These are phyloP conservation scores for Ogataea siamensis DNA, from an alignment of 805 yeast genomes.

Conservation along the genomic window DNA sequence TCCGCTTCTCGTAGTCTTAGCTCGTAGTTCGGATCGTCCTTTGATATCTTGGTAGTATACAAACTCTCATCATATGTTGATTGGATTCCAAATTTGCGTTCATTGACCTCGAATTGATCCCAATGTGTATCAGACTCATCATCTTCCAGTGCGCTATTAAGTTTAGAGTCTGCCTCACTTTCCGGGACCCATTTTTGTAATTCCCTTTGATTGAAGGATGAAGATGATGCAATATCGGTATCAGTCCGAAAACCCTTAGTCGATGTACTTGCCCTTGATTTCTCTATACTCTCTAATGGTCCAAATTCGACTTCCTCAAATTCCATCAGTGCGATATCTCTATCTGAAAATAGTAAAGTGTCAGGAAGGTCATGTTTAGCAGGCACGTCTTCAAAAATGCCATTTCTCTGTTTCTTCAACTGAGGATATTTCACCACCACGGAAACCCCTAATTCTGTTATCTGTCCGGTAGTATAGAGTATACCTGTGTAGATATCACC, in stretches of 20 bases:
- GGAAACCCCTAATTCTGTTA: conserved; percentile 45
- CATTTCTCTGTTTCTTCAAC: conserved; percentile 35
- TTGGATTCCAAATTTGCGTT: conserved; percentile 82
- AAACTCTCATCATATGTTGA: conserved; percentile 81
- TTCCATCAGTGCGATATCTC: conserved; percentile 52
- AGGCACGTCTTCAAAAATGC: conserved; percentile 35
- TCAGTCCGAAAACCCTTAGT: conserved; percentile 70
- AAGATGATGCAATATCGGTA: conserved; percentile 68
- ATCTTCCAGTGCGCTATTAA: conserved; percentile 39
- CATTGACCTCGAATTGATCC: conserved; percentile 96
- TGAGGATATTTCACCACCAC: conserved; percentile 55
- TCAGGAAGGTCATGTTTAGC: conserved; percentile 40
- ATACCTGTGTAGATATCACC: conserved; percentile 63
- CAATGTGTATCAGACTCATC: conserved; percentile 40
- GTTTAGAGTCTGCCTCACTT: conserved; percentile 25
- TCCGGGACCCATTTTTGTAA: conserved; percentile 87
- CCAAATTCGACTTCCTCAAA: conserved; percentile 39
- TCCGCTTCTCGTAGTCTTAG: conserved; percentile 70
- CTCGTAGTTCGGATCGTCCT: conserved; percentile 67
- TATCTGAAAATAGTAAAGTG: conserved; percentile 44
- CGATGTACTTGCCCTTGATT: conserved; percentile 11
- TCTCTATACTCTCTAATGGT: conserved; percentile 1
- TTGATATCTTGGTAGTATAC: conserved; percentile 78
- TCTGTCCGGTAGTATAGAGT: conserved; percentile 45
- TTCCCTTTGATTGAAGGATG: conserved; percentile 58